Evolutionary conservation across 1,284 basidiomycete genomes (phyloP).

Genomic region (Waitea zeae): DNA sequence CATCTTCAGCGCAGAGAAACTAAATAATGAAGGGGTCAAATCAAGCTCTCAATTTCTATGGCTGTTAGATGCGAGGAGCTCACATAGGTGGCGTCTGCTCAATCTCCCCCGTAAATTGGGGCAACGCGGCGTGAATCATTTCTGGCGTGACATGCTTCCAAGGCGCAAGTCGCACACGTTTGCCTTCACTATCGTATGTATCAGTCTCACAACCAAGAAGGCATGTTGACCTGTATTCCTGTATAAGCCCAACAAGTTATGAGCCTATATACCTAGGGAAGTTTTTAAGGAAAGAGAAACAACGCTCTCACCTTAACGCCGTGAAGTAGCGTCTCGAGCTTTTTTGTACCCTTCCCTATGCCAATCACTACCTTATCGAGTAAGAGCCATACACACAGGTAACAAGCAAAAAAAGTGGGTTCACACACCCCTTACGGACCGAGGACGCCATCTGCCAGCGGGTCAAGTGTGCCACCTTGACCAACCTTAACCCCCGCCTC

Average conservation of each 20-base stretch:
- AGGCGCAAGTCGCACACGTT: conserved; percentile 55
- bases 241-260: too few relatives aligned
- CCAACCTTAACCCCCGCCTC: conserved; percentile 61
- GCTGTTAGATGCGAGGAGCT: conserved; percentile 14
- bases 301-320: conserved; percentile 67
- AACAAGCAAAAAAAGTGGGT: too few relatives aligned
- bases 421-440: too few relatives aligned
- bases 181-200: conserved; percentile 83
- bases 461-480: conserved; percentile 92
- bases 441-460: conserved; percentile 86
- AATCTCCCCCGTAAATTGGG: conserved; percentile 78
- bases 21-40: conserved; percentile 14
- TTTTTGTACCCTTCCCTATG: conserved; percentile 83
- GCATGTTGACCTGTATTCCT: conserved; percentile 89
- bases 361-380: conserved; percentile 62
- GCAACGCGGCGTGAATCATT: conserved; percentile 52
- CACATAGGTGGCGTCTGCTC: conserved; percentile 86
- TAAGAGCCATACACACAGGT: too few relatives aligned
- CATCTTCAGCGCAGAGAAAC: conserved; percentile 97
- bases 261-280: conserved; percentile 5
- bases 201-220: conserved; percentile 91
- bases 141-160: conserved; percentile 78
- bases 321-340: conserved; percentile 69
- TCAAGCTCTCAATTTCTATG: not conserved
- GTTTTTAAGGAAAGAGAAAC: conserved; percentile 4